Evolutionary conservation across 2,329 filamentous ascomycete genomes (phyloP).

Genomic region (Ascochyta pisi): DNA sequence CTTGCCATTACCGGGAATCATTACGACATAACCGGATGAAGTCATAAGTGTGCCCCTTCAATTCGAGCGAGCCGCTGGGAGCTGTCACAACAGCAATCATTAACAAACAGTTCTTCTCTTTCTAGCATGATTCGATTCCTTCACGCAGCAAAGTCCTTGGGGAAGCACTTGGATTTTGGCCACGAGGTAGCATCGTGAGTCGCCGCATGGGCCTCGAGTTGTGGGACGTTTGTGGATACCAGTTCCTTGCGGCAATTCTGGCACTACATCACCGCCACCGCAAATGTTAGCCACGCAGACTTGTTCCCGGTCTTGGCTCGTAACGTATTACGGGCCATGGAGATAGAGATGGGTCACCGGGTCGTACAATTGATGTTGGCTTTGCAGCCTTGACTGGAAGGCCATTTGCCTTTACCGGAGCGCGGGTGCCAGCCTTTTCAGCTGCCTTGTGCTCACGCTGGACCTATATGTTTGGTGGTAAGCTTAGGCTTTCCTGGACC

Average conservation of each 20-base stretch:
- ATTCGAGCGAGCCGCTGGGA: not conserved
- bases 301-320: not conserved
- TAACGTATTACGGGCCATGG: not conserved
- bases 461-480: conserved; percentile 46
- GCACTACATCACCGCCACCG: conserved; percentile 47
- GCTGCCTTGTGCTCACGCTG: conserved; percentile 63
- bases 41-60: no score
- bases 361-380: conserved; percentile 57
- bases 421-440: conserved; percentile 61
- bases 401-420: conserved; percentile 62
- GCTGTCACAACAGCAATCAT: not conserved
- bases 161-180: conserved; percentile 67
- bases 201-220: conserved; percentile 61
- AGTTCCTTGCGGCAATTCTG: conserved; percentile 61
- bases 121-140: not conserved
- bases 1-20: no score
- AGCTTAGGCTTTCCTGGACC: not conserved
- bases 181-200: conserved; percentile 59
- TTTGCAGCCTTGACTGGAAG: conserved; percentile 63
- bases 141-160: conserved; percentile 52
- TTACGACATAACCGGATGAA: no score
- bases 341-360: not conserved
- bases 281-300: conserved; percentile 12
- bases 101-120: not conserved
- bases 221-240: conserved; percentile 59